Conservation (phyloP, 192 early-diverging fungal genomes). For the Mortierella alpina region DNA sequence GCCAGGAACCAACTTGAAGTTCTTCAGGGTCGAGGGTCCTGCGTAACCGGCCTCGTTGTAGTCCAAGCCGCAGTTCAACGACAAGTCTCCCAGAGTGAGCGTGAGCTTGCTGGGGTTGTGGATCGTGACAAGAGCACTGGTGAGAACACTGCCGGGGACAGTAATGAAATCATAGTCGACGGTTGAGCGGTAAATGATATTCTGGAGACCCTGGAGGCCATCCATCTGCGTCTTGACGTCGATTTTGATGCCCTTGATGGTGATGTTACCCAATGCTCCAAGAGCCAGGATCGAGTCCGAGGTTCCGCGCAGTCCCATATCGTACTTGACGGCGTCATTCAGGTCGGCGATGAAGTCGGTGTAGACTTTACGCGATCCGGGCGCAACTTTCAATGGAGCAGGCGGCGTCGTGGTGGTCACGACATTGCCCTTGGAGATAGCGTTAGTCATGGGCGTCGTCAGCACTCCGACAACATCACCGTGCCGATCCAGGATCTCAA, state of each 20-base stretch:
- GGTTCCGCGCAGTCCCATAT: constrained; percentile 57
- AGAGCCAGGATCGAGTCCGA: constrained; percentile 49
- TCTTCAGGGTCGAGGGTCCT: not conserved
- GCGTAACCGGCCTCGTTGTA: not conserved
- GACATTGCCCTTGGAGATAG: constrained; percentile 51
- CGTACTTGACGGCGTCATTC: constrained; percentile 41
- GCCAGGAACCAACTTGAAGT: constrained; percentile 21
- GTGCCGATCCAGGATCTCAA: constrained; percentile 48
- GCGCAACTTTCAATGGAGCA: constrained; percentile 47
- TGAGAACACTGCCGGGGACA: not conserved
- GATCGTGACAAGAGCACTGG: constrained; percentile 8
- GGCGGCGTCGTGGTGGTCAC: constrained; percentile 45
- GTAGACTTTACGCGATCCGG: constrained; percentile 54
- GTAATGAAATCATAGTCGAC: not conserved
- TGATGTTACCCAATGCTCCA: constrained; percentile 53
- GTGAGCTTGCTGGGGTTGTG: constrained; percentile 48
- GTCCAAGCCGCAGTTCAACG: constrained; percentile 2
- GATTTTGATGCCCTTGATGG: constrained; percentile 48
- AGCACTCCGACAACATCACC: constrained; percentile 18
- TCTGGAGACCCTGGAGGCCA: constrained; percentile 38
- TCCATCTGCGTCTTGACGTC: constrained; percentile 47
- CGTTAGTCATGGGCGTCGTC: constrained; percentile 11
- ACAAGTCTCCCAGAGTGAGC: constrained; percentile 20
- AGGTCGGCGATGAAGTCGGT: constrained; percentile 57
- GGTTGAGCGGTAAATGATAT: not conserved